Evolutionary conservation across 1,284 basidiomycete genomes (phyloP).

Genomic region (Ustilago trichophora): DNA sequence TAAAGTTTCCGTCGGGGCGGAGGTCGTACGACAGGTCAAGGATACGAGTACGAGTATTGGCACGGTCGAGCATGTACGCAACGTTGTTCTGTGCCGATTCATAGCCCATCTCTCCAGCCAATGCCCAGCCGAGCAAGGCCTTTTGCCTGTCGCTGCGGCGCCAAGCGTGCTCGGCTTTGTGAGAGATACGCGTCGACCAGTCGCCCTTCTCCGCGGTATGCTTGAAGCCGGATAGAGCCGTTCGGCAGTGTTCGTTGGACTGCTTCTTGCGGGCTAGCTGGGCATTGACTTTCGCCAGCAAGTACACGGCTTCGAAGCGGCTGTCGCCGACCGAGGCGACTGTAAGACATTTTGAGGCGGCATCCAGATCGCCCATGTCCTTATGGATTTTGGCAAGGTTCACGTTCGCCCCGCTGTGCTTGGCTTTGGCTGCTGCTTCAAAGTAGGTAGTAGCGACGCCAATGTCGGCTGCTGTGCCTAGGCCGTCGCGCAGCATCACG

Average conservation of each 20-base stretch:
- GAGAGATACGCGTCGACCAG: conserved; percentile 60
- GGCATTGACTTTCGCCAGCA: conserved; percentile 49
- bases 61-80: conserved; percentile 86
- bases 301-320: conserved; percentile 53
- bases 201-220: conserved; percentile 56
- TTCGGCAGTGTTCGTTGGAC: conserved; percentile 35
- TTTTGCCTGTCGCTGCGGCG: conserved; percentile 48
- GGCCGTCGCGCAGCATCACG: conserved; percentile 88
- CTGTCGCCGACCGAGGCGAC: conserved; percentile 34
- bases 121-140: conserved; percentile 74
- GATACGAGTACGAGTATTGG: conserved; percentile 36
- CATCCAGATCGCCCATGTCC: conserved; percentile 43
- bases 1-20: conserved; percentile 33
- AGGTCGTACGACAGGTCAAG: background rate
- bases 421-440: conserved; percentile 75
- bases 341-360: conserved; percentile 42
- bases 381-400: conserved; percentile 83
- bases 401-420: conserved; percentile 81
- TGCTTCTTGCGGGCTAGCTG: conserved; percentile 30
- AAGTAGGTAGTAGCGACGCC: conserved; percentile 77
- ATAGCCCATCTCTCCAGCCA: conserved; percentile 84
- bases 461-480: conserved; percentile 71
- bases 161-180: conserved; percentile 62
- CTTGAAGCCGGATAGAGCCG: conserved; percentile 54
- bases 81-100: conserved; percentile 96